These are phyloP conservation scores for Melaleuca alternifolia DNA, from an alignment of 345 rosid genomes.

Conservation along the genomic window DNA sequence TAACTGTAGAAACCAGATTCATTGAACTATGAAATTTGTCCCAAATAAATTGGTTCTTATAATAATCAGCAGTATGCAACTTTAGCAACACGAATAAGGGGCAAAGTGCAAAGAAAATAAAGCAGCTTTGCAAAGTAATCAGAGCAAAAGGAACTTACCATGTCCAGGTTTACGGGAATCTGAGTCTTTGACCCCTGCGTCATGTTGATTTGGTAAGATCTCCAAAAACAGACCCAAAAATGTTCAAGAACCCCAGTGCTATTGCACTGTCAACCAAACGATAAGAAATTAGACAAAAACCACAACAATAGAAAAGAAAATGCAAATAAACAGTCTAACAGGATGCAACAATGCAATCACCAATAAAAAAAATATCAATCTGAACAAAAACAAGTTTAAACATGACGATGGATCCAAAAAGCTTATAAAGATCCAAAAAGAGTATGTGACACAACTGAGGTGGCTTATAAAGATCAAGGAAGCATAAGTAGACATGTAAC, in stretches of 20 bases:
- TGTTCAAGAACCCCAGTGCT: slow-evolving; percentile 67
- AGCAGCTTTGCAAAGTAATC: not conserved
- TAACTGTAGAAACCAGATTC: not conserved
- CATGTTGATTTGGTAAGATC: slow-evolving; percentile 90
- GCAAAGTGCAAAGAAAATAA: not conserved
- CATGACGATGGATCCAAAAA: not conserved
- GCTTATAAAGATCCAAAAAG: not conserved
- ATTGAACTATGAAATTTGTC: not conserved
- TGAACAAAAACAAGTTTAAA: not conserved
- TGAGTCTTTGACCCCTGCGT: slow-evolving; percentile 95
- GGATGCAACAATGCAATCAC: not conserved
- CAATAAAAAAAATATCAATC: not conserved
- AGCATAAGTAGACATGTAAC: not conserved
- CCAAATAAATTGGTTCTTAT: not conserved
- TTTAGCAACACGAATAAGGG: not conserved
- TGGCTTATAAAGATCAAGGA: not conserved
- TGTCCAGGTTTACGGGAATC: slow-evolving; percentile 95
- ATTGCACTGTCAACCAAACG: slow-evolving; percentile 46
- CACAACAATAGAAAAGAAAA: not conserved
- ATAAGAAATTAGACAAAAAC: not conserved
- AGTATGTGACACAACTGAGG: not conserved
- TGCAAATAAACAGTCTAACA: not conserved
- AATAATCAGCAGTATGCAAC: not conserved
- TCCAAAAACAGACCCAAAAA: slow-evolving; percentile 87
- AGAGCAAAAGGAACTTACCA: slow-evolving; percentile 28